Conservation (phyloP, 2,329 filamentous ascomycete genomes). For the Trichophyton mentagrophytes region DNA sequence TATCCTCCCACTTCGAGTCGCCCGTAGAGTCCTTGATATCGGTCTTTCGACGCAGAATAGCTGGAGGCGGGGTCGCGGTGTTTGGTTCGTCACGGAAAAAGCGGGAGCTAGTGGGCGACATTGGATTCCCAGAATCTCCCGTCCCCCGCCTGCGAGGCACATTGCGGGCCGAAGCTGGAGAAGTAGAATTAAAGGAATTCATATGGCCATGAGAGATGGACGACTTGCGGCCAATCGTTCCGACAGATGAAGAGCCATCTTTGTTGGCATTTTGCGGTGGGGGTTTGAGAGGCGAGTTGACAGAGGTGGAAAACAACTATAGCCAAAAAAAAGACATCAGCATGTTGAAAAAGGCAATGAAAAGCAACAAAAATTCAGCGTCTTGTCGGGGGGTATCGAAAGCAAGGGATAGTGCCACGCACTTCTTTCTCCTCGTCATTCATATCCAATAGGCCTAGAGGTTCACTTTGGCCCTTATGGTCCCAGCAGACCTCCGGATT, state of each 20-base stretch:
- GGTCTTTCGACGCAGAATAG: constrained; percentile 48
- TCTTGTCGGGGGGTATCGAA: constrained; percentile 1
- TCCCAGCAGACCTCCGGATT: constrained; percentile 95
- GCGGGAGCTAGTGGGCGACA: constrained; percentile 37
- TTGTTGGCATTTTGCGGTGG: constrained; percentile 56
- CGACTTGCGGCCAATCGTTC: constrained; percentile 55
- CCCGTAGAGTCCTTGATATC: constrained; percentile 43
- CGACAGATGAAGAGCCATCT: constrained; percentile 32
- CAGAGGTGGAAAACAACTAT: constrained; percentile 68
- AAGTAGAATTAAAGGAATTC: constrained; percentile 55
- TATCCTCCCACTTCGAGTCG: constrained; percentile 36
- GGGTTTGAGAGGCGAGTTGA: constrained; percentile 88
- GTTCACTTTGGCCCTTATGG: constrained; percentile 52
- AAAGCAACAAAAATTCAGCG: neutral
- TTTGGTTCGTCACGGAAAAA: constrained; percentile 40
- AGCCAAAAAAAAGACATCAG: constrained; percentile 13
- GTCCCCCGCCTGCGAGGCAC: constrained; percentile 74
- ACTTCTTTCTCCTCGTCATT: constrained; percentile 55
- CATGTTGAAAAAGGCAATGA: neutral
- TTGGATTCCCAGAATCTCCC: constrained; percentile 48
- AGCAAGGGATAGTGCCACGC: constrained; percentile 16
- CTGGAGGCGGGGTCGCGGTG: constrained; percentile 48
- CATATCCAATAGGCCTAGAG: constrained; percentile 62
- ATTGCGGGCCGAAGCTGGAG: constrained; percentile 61
- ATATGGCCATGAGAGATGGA: constrained; percentile 59